Base-by-base conservation (phyloP, 2,329 filamentous ascomycete genomes). In the Camptophora hylomeconis region DNA sequence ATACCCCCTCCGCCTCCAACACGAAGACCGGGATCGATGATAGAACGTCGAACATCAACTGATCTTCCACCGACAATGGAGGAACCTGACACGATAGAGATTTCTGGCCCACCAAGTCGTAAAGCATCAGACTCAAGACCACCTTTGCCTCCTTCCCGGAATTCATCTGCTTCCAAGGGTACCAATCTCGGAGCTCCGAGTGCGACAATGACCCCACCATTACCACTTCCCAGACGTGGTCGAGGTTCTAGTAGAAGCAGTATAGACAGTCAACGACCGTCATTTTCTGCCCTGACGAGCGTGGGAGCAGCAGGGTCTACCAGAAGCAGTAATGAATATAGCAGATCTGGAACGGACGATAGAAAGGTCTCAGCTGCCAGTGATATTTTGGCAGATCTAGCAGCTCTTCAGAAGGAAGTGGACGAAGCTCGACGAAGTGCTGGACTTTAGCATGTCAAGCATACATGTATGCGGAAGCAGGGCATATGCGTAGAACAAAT, bases 341-440 rank as follows among this genome's bases (percentile, higher is more conserved):
- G 27, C 24, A 15, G 24, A 4, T 23, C 21, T n/a, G 26, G 25
- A 14, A 14, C 24, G 12, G 26, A 13, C 31, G 18, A 18, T 14
- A 15, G 7, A 11, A 21, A 24, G 7, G 12, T 32, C 40, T 57
- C 56, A 7, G 53, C 56, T 29, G 54, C 58, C 1, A 51, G 53
- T 22, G 69, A 80, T 45, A 81, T 86, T 35, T 52, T 87, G 40
- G 77, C 77, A 1, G 78, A 86, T 48, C 53, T 87, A 31, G 68
- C 71, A 25, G 72, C 73, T 13, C 53, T 87, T 38, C 79, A 82
- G 53, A 67, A 68, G 46, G 80, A 87, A 46, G 79, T 87, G 20
- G 79, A 87, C 53, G 77, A 70, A 3, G 46, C 78, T 24, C 58
- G 68, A 43, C 61, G 56, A 5, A 54, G 34, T 13, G 37, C 37